A percentile compares a stretch with the other conserved stretches of the same genome.
These are phyloP conservation scores for Ceratocystis huliohia DNA, from an alignment of 2,329 filamentous ascomycete genomes.

Conservation along the genomic window DNA sequence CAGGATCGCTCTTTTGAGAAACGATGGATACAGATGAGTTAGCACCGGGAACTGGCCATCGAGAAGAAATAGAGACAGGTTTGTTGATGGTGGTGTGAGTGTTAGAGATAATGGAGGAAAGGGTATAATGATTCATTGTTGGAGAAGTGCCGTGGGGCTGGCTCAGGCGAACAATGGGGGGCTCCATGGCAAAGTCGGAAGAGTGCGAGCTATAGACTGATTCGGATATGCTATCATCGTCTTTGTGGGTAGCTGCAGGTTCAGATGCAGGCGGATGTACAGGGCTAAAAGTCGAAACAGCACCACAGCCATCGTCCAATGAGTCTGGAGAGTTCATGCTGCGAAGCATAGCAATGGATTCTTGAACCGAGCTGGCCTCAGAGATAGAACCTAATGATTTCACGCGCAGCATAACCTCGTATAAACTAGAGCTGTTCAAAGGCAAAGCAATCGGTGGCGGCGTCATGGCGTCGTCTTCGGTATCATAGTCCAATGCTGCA, in stretches of 20 bases:
- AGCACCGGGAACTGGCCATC: slow-evolving; percentile 5
- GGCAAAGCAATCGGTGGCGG: slow-evolving; percentile 11
- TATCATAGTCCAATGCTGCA: slow-evolving; percentile 6
- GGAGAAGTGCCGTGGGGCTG: slow-evolving; percentile 4
- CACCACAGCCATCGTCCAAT: not conserved
- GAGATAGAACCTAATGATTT: slow-evolving; percentile 12
- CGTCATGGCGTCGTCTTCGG: slow-evolving; percentile 10
- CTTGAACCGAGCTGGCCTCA: slow-evolving; percentile 16
- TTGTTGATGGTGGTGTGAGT: not conserved
- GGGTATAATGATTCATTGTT: not conserved
- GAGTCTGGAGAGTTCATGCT: slow-evolving; percentile 8
- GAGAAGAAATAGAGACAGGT: not conserved
- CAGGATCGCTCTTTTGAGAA: slow-evolving; percentile 21
- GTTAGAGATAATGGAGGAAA: slow-evolving; percentile 9
- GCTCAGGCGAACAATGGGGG: slow-evolving; percentile 16
- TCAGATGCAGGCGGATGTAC: not conserved
- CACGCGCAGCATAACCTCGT: slow-evolving; percentile 17
- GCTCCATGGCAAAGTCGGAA: slow-evolving; percentile 13
- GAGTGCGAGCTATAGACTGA: slow-evolving; percentile 12
- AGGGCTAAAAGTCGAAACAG: slow-evolving; percentile 7
- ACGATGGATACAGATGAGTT: slow-evolving; percentile 9
- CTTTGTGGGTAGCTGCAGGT: slow-evolving; percentile 12
- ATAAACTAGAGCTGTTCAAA: slow-evolving; percentile 8
- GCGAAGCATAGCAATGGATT: slow-evolving; percentile 17
- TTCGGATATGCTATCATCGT: slow-evolving; percentile 15